Conservation (phyloP, 495 filamentous ascomycete species). For the Evansstolkia leycettana region DNA sequence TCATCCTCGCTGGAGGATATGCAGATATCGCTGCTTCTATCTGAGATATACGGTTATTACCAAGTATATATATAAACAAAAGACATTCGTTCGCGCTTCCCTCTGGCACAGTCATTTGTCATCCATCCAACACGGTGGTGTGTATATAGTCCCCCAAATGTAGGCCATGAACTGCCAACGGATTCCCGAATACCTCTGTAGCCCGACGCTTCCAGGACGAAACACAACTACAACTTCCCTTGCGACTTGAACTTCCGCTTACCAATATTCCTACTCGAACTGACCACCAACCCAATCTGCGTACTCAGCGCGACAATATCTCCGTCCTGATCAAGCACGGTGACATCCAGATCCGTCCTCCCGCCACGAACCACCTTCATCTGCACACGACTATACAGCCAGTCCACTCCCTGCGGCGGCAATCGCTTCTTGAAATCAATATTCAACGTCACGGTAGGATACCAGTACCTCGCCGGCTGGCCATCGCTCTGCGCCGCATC, state of each 20-base stretch:
- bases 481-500: slow-evolving; percentile 8
- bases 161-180: too few relatives aligned
- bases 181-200: too few relatives aligned
- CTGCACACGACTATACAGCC: slow-evolving; percentile 48
- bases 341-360: slow-evolving; percentile 51
- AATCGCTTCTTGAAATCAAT: slow-evolving; percentile 54
- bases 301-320: slow-evolving; percentile 49
- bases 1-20: too few relatives aligned
- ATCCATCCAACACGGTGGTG: too few relatives aligned
- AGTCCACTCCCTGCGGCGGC: slow-evolving; percentile 46
- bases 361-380: slow-evolving; percentile 49
- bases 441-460: slow-evolving; percentile 63
- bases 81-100: too few relatives aligned
- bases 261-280: slow-evolving; percentile 39
- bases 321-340: slow-evolving; percentile 42
- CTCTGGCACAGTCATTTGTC: too few relatives aligned
- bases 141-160: too few relatives aligned
- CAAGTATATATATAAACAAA: too few relatives aligned
- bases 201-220: too few relatives aligned
- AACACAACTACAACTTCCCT: slow-evolving; percentile 20
- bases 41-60: too few relatives aligned
- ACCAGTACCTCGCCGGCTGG: slow-evolving; percentile 43
- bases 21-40: too few relatives aligned
- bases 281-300: slow-evolving; percentile 50
- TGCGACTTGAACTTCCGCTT: slow-evolving; percentile 8